Evolutionary conservation across 805 yeast species (phyloP), one percentile per base, ranked within the genome.

Genomic region (Myxozyma neglecta): DNA sequence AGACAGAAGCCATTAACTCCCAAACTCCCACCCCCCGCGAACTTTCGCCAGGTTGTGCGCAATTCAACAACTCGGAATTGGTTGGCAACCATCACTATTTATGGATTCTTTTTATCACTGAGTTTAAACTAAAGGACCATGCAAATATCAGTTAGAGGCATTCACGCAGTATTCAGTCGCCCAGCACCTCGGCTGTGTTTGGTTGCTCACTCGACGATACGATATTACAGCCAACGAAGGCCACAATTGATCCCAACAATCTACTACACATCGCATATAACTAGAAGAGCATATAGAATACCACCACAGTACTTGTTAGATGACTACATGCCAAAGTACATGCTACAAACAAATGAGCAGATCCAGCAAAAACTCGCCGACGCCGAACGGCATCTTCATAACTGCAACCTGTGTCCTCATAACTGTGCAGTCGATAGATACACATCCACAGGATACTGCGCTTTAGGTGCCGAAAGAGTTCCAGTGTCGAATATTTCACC

Each of bases 301-400:
- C 65, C 65, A 40, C 69, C 69, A 4, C 64, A 64, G 43, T 66
- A 59, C 47, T 56, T 66, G 6, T 60, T 66, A 20, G 69, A 66
- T 53, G 63, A 65, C 56, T 66, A 66, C 53, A 36, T 10, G 6
- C 69, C 69, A 9, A 50, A 58, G 37, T 65, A 55, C 29, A 46
- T 54, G 32, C 35, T 45, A 36, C 64, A 47, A 29, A 47, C 60
- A 24, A 49, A 16, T n/a, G 46, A 57, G 20, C 42, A 44, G 37
- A 42, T 60, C 13, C 37, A 47, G n/a, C 51, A 43, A 39, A 59
- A 66, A 34, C 48, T 59, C 42, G 46, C 39, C n/a, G 57, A 53
- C 18, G 60, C 69, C 8, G 65, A 59, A 14, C 29, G 29, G 6
- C 50, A 55, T 35, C 51, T 66, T 39, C 60, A 39, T 39, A 44